Evolutionary conservation across 164 flowering plant genomes (phyloP).

Genomic region (Chimonanthus salicifolius): DNA sequence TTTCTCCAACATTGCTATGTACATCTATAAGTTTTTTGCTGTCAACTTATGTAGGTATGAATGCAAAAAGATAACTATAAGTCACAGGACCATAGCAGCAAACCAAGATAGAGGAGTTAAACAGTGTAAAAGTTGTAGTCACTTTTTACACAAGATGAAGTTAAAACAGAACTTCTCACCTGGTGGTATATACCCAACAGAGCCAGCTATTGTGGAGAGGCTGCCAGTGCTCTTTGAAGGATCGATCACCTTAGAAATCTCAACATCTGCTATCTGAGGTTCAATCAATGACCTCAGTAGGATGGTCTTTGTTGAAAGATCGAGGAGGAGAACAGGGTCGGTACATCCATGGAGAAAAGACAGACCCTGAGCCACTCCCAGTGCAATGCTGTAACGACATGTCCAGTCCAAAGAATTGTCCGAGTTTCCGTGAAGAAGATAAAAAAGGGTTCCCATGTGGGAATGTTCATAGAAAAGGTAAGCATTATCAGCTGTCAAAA

Average conservation of each 20-base stretch:
- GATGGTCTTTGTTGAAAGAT: conserved; percentile 56
- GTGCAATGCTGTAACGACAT: conserved; percentile 61
- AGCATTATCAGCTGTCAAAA: conserved; percentile 49
- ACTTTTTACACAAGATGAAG: too few relatives aligned
- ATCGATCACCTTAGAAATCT: conserved; percentile 68
- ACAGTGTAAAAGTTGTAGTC: not conserved
- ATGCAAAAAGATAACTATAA: too few relatives aligned
- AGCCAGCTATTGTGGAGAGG: conserved; percentile 66
- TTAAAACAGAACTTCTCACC: conserved; percentile 26
- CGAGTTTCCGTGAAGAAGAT: conserved; percentile 44
- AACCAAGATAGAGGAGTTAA: not conserved
- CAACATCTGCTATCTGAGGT: conserved; percentile 69
- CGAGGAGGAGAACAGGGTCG: conserved; percentile 55
- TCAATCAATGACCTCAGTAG: conserved; percentile 57
- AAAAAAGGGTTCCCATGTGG: conserved; percentile 52
- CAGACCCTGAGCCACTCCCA: conserved; percentile 76
- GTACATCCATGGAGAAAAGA: conserved; percentile 62
- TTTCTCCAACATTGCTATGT: too few relatives aligned
- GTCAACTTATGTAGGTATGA: too few relatives aligned
- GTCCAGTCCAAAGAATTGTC: conserved; percentile 51
- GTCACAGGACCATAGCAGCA: not conserved
- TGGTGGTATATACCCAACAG: conserved; percentile 81
- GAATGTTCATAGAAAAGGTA: conserved; percentile 60
- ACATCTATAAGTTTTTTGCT: too few relatives aligned
- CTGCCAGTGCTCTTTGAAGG: conserved; percentile 69